Base-by-base conservation (phyloP, 2,329 filamentous ascomycete genomes). In the Nigrograna mackinnonii region DNA sequence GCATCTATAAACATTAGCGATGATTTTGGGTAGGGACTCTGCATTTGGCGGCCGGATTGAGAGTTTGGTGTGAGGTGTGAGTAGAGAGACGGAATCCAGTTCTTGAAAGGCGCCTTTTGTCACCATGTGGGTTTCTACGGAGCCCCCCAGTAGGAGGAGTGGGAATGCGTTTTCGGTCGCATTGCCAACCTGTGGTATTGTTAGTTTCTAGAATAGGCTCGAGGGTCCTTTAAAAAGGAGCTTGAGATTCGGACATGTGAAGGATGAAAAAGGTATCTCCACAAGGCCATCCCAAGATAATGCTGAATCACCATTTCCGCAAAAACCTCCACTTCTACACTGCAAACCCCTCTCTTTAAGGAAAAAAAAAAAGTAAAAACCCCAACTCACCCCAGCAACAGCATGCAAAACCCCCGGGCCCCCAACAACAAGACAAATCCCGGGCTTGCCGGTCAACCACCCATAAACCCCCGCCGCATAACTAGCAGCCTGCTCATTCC, bases 391-490 rank as follows among this genome's bases (percentile, higher is more conserved):
- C 33, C 79, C 79, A 47, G 79, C 76, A 64, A 82, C 73, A 9
- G 76, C 76, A 68, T 82, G 79, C 19, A 82, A 62, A 11, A 82
- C 76, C 17, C 79, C 79, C 5, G 79, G 79, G 9, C 79, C 79
- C 38, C 79, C 79, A 2, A 82, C 79, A n/a, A 79, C 75, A 26
- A 82, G 67, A 56, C 78, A 81, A 9, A 81, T 74, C 3, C 78
- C 79, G 4, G 78, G 78, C 42, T 60, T 72, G 20, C 78, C 78
- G 3, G 76, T 80, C 54, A 82, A 67, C 50, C 80, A 82, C 14
- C 78, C 79, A 72, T 82, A 81, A 6, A 75, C 76, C 34, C 74
- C 77, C 3, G 79, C 79, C n/a, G 79, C 79, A 69, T 82, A 82
- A 47, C 74, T 75, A 18, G 77, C 78, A 12, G 79, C 77, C 58